Conservation (phyloP, 1,139 yeast species). For the Nadsonia commutata region DNA sequence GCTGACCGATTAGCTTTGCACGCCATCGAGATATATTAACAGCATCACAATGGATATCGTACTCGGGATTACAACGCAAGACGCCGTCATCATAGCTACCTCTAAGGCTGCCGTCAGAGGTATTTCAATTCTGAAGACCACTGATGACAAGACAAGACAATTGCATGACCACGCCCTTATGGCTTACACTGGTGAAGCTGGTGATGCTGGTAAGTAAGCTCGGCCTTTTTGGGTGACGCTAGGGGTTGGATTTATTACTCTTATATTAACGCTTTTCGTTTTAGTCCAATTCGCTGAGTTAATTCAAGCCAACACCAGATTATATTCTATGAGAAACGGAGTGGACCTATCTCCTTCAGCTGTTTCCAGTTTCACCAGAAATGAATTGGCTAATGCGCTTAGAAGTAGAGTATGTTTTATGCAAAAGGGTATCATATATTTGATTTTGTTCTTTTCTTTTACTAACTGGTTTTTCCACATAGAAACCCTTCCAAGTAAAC, state of each 20-base stretch:
- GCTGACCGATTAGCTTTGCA: too few relatives aligned
- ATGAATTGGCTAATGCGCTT: slow-evolving; percentile 70
- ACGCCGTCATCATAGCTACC: slow-evolving; percentile 75
- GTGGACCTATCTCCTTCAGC: slow-evolving; percentile 56
- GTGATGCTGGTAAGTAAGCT: slow-evolving; percentile 51
- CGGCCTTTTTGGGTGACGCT: too few relatives aligned
- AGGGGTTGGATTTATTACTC: not conserved
- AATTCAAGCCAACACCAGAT: slow-evolving; percentile 81
- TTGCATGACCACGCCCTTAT: slow-evolving; percentile 66
- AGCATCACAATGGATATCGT: slow-evolving; percentile 59
- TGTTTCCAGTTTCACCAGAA: slow-evolving; percentile 78
- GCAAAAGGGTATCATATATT: not conserved
- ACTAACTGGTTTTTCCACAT: slow-evolving; percentile 5
- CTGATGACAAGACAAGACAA: slow-evolving; percentile 76
- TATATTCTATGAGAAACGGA: slow-evolving; percentile 77
- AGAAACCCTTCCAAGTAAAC: slow-evolving; percentile 90
- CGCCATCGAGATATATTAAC: too few relatives aligned
- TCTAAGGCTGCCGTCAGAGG: slow-evolving; percentile 93
- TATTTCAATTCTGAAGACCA: slow-evolving; percentile 69
- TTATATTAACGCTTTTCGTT: not conserved
- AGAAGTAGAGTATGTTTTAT: slow-evolving; percentile 46
- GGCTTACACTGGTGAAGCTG: slow-evolving; percentile 92
- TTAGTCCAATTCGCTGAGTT: slow-evolving; percentile 85
- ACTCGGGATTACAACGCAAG: slow-evolving; percentile 71
- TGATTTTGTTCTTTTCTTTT: not conserved